These are phyloP conservation scores for Neotropicomus parvogracilis DNA, from an alignment of 1,284 basidiomycete species.

Conservation along the genomic window DNA sequence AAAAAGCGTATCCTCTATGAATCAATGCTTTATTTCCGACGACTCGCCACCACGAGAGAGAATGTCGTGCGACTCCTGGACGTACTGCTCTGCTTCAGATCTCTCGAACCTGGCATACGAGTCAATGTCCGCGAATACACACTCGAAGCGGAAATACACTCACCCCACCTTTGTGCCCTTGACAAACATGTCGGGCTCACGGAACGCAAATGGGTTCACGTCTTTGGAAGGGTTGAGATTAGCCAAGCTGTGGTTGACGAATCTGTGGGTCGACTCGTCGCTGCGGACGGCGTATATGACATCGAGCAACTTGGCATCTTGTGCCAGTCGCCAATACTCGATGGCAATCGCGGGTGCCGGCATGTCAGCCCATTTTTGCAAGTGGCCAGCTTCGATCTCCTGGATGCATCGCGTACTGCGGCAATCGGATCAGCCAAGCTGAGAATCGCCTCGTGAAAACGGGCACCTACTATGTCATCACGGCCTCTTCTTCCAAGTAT, in stretches of 20 bases:
- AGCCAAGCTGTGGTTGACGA: conserved; percentile 90
- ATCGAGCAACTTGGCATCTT: conserved; percentile 78
- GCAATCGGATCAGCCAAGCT: conserved; percentile 19
- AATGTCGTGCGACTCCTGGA: conserved; percentile 52
- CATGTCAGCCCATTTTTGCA: conserved; percentile 77
- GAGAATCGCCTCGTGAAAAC: conserved; percentile 25
- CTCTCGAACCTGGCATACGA: conserved; percentile 63
- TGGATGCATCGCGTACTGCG: conserved; percentile 70
- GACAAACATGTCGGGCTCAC: conserved; percentile 81
- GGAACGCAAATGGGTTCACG: conserved; percentile 87
- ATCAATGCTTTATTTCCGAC: conserved; percentile 30
- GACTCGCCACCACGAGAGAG: conserved; percentile 30
- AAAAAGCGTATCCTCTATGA: conserved; percentile 2
- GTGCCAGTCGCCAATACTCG: conserved; percentile 86
- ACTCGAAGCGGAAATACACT: conserved; percentile 29
- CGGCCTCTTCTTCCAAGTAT: conserved; percentile 94
- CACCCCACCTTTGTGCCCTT: conserved; percentile 77
- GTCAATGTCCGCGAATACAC: conserved; percentile 15
- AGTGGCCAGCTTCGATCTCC: conserved; percentile 79
- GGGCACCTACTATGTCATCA: conserved; percentile 71
- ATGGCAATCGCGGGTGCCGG: conserved; percentile 88
- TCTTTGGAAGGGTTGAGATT: conserved; percentile 76
- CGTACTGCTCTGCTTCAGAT: conserved; percentile 66
- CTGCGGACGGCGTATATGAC: conserved; percentile 88
- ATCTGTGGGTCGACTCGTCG: conserved; percentile 91